Conservation (phyloP, 192 early-diverging fungal genomes). For the Backusella westeae region DNA sequence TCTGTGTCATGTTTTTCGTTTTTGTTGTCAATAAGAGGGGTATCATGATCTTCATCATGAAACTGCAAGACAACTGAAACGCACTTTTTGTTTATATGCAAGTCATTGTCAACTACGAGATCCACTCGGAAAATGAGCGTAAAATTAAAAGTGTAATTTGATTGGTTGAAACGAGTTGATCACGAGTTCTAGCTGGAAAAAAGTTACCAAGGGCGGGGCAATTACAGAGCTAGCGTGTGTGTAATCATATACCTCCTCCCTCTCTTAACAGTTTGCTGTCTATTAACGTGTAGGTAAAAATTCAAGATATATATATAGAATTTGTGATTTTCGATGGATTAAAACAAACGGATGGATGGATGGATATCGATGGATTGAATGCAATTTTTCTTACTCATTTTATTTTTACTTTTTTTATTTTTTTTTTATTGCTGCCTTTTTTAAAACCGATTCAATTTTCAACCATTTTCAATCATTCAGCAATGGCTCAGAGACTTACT, state of each 20-base stretch:
- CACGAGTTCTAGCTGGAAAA: background rate
- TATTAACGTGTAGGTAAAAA: slow-evolving; percentile 12
- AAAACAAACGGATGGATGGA: slow-evolving; percentile 18
- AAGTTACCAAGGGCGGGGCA: background rate
- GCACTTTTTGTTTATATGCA: background rate
- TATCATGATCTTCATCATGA: background rate
- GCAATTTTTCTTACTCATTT: background rate
- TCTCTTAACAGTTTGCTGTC: slow-evolving; percentile 18
- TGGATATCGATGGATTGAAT: slow-evolving; percentile 9
- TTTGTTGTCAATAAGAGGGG: background rate
- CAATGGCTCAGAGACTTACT: slow-evolving; percentile 79
- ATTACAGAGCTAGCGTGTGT: background rate
- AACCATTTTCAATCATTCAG: background rate
- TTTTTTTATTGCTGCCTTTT: background rate
- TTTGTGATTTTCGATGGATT: background rate
- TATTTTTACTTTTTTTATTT: background rate
- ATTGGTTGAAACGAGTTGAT: background rate
- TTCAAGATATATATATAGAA: background rate
- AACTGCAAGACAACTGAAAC: background rate
- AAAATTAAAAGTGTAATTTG: background rate
- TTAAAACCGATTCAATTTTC: background rate
- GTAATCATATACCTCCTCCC: slow-evolving; percentile 4
- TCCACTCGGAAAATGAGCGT: background rate
- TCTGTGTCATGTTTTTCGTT: background rate
- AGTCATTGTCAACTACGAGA: background rate